These are phyloP conservation scores for Aspergillus panamensis DNA, from an alignment of 495 filamentous ascomycete genomes.

Conservation along the genomic window DNA sequence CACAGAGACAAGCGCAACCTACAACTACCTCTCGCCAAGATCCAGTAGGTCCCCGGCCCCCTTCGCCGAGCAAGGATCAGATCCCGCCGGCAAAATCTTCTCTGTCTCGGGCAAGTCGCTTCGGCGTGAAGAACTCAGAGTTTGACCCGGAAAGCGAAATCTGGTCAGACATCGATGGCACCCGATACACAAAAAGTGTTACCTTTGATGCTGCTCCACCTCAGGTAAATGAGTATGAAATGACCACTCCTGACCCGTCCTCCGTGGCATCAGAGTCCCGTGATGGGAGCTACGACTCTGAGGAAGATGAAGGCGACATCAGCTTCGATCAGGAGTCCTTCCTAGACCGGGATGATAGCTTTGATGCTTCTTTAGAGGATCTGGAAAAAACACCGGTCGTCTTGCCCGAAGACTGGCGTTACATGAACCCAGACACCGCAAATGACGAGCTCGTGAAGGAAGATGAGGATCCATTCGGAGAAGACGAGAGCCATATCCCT, in stretches of 20 bases:
- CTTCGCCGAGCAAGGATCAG: slow-evolving; percentile 69
- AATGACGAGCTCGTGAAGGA: slow-evolving; percentile 50
- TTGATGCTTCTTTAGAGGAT: slow-evolving; percentile 90
- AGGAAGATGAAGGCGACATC: slow-evolving; percentile 64
- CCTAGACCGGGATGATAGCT: slow-evolving; percentile 77
- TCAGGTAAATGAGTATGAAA: slow-evolving; percentile 94
- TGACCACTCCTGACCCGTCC: slow-evolving; percentile 91
- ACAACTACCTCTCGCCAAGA: slow-evolving; percentile 15
- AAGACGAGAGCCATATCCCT: slow-evolving; percentile 60
- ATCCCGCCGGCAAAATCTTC: slow-evolving; percentile 84
- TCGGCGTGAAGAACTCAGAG: slow-evolving; percentile 55
- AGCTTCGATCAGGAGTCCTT: slow-evolving; percentile 68
- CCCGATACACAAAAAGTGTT: slow-evolving; percentile 89
- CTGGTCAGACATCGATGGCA: slow-evolving; percentile 67
- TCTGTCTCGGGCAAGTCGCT: slow-evolving; percentile 64
- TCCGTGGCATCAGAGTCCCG: slow-evolving; percentile 83
- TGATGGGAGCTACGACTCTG: slow-evolving; percentile 89
- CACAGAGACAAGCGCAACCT: slow-evolving; percentile 46
- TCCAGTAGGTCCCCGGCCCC: slow-evolving; percentile 38
- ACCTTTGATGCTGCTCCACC: slow-evolving; percentile 94
- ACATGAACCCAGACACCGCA: slow-evolving; percentile 61
- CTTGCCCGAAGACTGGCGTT: slow-evolving; percentile 90
- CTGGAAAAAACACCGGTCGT: slow-evolving; percentile 96
- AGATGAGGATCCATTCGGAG: slow-evolving; percentile 68
- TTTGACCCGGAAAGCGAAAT: slow-evolving; percentile 68